Base-by-base conservation (phyloP, 1,139 yeast genomes). In the Magnusiomyces fungicola region DNA sequence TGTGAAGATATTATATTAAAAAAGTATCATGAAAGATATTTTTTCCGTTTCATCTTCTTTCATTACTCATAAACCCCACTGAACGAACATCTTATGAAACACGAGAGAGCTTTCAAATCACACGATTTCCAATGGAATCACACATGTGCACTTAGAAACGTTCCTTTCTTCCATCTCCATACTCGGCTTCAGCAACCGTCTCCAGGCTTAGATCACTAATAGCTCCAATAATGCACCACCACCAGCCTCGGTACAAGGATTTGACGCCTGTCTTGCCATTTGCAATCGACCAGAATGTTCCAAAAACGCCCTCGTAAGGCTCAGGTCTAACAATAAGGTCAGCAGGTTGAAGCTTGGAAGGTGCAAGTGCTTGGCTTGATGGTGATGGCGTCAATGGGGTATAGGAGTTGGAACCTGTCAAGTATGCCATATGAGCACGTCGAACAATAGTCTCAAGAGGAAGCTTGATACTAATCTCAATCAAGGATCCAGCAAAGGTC, bases 401-500 rank as follows among this genome's bases (percentile, higher is more conserved):
- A n/a, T n/a, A n/a, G n/a, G n/a, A n/a, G n/a, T n/a, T n/a, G n/a
- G n/a, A n/a, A n/a, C n/a, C 23, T 18, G 45, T 50, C 53, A 88
- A 70, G 63, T 79, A 82, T 50, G 78, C 70, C 10, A 88, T 79
- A 62, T 90, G 97, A 16, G 92, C 88, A 57, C 96, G 81, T 51
- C 95, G 75, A 53, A 87, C 74, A 48, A 92, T 67, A 24, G 95
- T 89, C 61, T 92, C 98, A 50, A 89, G 76, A 1, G 98, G 98
- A 53, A 92, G 72, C 63, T 82, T 81, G 53, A 89, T 75, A 54
- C 83, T 79, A 41, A 90, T 73, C 57, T 88, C 95, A 58, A 78
- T 55, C 16, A 83, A 65, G 48, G 83, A 76, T 34, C 86, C 76
- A 2, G 76, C 57, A 47, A 88, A 68, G 43, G 73, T 70, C 37